Evolutionary conservation across 306 rosid genomes (phyloP).

Genomic region (Prunus mongolica): DNA sequence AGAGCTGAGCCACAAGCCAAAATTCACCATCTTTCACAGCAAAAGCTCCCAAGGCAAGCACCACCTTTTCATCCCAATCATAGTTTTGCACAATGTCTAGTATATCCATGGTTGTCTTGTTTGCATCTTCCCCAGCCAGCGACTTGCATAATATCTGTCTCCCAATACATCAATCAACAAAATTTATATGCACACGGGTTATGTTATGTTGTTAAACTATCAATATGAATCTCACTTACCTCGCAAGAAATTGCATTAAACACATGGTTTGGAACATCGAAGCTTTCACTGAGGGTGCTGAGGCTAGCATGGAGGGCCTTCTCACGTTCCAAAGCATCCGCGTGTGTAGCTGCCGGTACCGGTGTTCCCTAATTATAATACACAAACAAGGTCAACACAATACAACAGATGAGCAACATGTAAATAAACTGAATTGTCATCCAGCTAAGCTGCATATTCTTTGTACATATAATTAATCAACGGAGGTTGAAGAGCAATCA

Average conservation of each 20-base stretch:
- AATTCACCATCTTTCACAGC: conserved; percentile 57
- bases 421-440: background rate
- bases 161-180: background rate
- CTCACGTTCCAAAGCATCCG: conserved; percentile 19
- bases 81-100: conserved; percentile 43
- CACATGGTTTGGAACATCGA: conserved; percentile 33
- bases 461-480: background rate
- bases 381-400: background rate
- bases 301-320: conserved; percentile 26
- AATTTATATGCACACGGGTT: too few species aligned
- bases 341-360: conserved; percentile 5
- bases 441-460: background rate
- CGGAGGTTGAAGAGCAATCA: background rate
- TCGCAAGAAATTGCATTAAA: conserved; percentile 47
- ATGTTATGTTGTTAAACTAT: background rate
- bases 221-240: conserved; percentile 14
- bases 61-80: conserved; percentile 70
- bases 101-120: conserved; percentile 52
- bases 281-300: conserved; percentile 21
- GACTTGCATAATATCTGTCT: conserved; percentile 49
- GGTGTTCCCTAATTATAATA: background rate
- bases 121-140: conserved; percentile 40
- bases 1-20: conserved; percentile 45
- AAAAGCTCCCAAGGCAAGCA: conserved; percentile 54
- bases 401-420: background rate